Base-by-base conservation (phyloP, 78 protist species). In the Dictyostelium purpureum region DNA sequence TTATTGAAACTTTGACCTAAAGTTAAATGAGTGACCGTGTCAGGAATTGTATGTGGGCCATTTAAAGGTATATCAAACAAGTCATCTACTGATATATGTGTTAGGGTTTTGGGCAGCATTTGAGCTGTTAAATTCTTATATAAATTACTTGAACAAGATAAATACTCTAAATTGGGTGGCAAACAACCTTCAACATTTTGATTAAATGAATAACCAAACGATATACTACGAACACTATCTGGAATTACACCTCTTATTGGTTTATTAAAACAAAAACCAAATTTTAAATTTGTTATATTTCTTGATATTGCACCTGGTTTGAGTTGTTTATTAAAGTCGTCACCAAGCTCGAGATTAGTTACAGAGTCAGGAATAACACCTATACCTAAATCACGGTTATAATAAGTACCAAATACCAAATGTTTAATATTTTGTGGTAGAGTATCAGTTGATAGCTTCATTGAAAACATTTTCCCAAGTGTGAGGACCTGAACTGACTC, bases 211-310 rank as follows among this genome's bases (percentile, higher is more conserved):
- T 59, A 40, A 28, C 69, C 69, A 59, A 59, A 59, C 3, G 14
- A 3, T 59, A 59, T 14, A 9, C 42, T 28, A 12, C 75, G 21
- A 67, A 67, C 75, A 67, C 21, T 21, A n/a, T 67, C 37, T 16
- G 75, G 75, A 6, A 67, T 67, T 6, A 37, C 31, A 0, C 31
- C 28, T 14, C 10, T n/a, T 1, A 76, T 31, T 4, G 67, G 82
- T 37, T 76, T 57, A 52, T 76, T 52, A 16, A 76, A 52, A 33
- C 66, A 49, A 54, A 19, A 35, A 7, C 82, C 82, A 76, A 76
- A 52, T 10, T 49, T 49, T 31, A 76, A 35, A 19, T 52, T 35
- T 4, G 67, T 76, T 10, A 42, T n/a, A 31, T 14, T 38, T 5
- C 0, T 1, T 19, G 75, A 49, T 18, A 67, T 21, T 4, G 28